phyloP scores from a whole-genome alignment of 2,329 filamentous ascomycete genomes.

The Sarocladium kiliense region DNA sequence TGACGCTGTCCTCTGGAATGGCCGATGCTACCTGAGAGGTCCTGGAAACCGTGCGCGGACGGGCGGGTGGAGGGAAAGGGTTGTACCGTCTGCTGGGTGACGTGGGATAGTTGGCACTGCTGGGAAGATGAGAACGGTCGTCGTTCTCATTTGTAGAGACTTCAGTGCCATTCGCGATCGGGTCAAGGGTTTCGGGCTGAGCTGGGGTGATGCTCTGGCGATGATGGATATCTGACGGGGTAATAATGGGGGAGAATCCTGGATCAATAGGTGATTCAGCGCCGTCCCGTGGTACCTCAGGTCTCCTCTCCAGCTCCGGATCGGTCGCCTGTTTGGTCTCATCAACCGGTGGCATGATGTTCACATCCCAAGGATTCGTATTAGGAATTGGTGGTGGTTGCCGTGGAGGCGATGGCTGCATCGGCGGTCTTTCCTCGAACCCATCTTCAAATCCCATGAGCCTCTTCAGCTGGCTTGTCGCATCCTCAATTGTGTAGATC shows the following conservation, averaged over 20 bases:
- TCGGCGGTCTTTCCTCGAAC: constrained; percentile 4
- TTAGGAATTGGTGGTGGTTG: not conserved
- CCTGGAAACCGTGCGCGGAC: not conserved
- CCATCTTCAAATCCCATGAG: constrained; percentile 16
- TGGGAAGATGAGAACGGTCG: constrained; percentile 14
- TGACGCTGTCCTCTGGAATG: constrained; percentile 12
- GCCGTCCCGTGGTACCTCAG: not conserved
- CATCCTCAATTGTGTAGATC: constrained; percentile 20
- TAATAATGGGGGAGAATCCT: constrained; percentile 5
- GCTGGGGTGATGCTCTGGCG: not conserved
- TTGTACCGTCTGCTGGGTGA: constrained; percentile 9
- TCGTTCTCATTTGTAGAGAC: not conserved
- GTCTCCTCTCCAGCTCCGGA: not conserved
- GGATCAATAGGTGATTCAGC: constrained; percentile 16
- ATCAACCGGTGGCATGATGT: not conserved
- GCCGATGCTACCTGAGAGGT: constrained; percentile 9
- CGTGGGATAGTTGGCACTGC: constrained; percentile 13
- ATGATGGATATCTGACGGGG: not conserved
- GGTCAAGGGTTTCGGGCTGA: not conserved
- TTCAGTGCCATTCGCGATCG: not conserved
- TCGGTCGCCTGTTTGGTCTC: not conserved
- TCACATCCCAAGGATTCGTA: constrained; percentile 1
- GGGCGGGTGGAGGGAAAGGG: not conserved
- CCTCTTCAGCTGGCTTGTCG: constrained; percentile 22
- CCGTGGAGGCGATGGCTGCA: constrained; percentile 13